A percentile compares a stretch with the other conserved stretches of the same genome.
phyloP scores from a whole-genome alignment of 2,329 filamentous ascomycete genomes.

The Penicillium sp. region DNA sequence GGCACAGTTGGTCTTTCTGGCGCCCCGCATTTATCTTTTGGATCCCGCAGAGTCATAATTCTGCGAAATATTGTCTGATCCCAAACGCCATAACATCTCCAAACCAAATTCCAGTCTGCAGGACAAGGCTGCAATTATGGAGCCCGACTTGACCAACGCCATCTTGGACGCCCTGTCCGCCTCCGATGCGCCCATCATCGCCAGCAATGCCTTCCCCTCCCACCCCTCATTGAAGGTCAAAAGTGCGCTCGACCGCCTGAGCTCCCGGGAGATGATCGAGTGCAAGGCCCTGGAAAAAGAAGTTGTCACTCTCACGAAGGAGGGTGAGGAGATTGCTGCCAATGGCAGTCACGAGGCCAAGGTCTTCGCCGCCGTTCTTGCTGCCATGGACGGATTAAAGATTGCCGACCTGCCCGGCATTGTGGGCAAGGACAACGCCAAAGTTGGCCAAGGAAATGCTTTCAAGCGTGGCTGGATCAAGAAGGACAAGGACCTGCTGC shows the following conservation, averaged over 20 bases:
- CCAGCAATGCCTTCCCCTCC: slow-evolving; percentile 69
- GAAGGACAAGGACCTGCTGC: slow-evolving; percentile 61
- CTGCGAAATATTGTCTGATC: slow-evolving; percentile 29
- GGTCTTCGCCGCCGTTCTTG: slow-evolving; percentile 73
- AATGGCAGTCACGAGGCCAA: slow-evolving; percentile 82
- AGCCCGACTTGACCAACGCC: slow-evolving; percentile 62
- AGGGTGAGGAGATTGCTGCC: slow-evolving; percentile 70
- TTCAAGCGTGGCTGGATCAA: slow-evolving; percentile 76
- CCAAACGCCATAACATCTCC: slow-evolving; percentile 16
- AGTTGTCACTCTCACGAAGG: slow-evolving; percentile 72
- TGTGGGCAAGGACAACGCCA: slow-evolving; percentile 50
- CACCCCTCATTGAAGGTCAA: slow-evolving; percentile 72
- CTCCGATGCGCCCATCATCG: slow-evolving; percentile 64
- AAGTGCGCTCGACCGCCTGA: slow-evolving; percentile 82
- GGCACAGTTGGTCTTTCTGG: slow-evolving; percentile 25
- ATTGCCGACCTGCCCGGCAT: slow-evolving; percentile 67
- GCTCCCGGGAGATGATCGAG: slow-evolving; percentile 79
- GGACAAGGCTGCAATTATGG: slow-evolving; percentile 39
- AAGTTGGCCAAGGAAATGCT: slow-evolving; percentile 88
- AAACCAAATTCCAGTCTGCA: slow-evolving; percentile 25
- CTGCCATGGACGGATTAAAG: slow-evolving; percentile 76
- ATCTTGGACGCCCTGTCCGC: slow-evolving; percentile 68
- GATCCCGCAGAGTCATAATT: slow-evolving; percentile 35
- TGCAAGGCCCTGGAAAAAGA: slow-evolving; percentile 84
- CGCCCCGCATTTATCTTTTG: slow-evolving; percentile 25